These are phyloP conservation scores for Cryptosporidium ubiquitum DNA, from an alignment of 169 alveolate genomes.

Conservation along the genomic window DNA sequence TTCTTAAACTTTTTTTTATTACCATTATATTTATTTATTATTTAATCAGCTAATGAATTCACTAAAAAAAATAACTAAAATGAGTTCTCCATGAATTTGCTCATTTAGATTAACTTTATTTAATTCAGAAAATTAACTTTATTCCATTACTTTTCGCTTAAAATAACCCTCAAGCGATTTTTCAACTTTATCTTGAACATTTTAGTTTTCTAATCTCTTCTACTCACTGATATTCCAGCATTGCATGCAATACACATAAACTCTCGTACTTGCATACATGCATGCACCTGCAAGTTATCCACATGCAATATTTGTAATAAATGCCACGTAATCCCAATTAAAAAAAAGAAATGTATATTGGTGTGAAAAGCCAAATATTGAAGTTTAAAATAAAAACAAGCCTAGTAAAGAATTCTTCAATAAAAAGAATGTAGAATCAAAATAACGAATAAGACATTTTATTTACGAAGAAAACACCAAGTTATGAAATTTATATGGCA, in stretches of 20 bases:
- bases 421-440: no score
- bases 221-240: not conserved
- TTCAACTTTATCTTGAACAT: not conserved
- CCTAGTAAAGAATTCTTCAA: no score
- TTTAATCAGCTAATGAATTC: no score
- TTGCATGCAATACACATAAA: not conserved
- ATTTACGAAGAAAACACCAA: not conserved
- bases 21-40: no score
- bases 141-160: no score
- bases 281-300: not conserved
- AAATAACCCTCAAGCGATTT: not conserved
- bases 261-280: not conserved
- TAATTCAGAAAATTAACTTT: not conserved
- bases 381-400: no score
- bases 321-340: not conserved
- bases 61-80: no score
- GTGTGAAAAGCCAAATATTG: not conserved
- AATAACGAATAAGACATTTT: no score
- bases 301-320: not conserved
- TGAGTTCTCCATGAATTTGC: not conserved
- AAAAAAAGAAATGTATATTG: no score
- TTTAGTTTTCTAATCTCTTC: not conserved
- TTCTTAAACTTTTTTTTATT: not conserved
- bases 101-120: no score
- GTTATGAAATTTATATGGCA: not conserved